A percentile compares a stretch with the other conserved stretches of the same genome.
These are phyloP conservation scores for Macrophomina phaseolina DNA, from an alignment of 2,329 filamentous ascomycete genomes.

Conservation along the genomic window DNA sequence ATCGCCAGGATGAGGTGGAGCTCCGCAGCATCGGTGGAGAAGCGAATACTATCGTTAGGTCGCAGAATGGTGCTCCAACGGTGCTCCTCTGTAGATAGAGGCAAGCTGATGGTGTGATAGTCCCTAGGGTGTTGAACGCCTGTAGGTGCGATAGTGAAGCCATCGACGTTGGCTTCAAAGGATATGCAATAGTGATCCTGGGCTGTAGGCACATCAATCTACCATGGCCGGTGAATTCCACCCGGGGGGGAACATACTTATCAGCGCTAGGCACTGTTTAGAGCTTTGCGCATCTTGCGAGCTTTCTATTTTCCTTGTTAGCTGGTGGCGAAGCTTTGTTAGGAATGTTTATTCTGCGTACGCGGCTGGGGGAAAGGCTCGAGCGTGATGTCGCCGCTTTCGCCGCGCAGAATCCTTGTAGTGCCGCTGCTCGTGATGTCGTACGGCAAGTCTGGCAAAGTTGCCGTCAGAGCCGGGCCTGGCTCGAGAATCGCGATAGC, in stretches of 20 bases:
- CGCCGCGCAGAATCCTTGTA: neutral
- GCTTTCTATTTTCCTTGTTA: neutral
- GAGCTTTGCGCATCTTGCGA: neutral
- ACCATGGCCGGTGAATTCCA: neutral
- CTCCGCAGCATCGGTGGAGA: neutral
- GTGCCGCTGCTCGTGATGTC: neutral
- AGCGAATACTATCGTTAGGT: conserved; percentile 4
- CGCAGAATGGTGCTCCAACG: neutral
- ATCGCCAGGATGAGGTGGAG: neutral
- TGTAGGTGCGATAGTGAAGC: neutral
- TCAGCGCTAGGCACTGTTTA: neutral
- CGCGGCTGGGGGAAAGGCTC: neutral
- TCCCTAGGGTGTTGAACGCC: neutral
- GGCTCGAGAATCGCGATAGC: neutral
- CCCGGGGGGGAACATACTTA: neutral
- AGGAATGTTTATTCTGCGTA: neutral
- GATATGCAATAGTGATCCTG: neutral
- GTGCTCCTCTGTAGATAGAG: neutral
- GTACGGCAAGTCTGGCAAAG: neutral
- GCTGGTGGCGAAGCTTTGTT: neutral
- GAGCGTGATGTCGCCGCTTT: neutral
- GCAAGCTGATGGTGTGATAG: neutral
- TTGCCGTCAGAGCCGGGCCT: neutral
- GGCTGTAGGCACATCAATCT: neutral
- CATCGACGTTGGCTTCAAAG: neutral